phyloP scores from a whole-genome alignment of 2,329 filamentous ascomycete genomes.

The Zasmidium cellare region DNA sequence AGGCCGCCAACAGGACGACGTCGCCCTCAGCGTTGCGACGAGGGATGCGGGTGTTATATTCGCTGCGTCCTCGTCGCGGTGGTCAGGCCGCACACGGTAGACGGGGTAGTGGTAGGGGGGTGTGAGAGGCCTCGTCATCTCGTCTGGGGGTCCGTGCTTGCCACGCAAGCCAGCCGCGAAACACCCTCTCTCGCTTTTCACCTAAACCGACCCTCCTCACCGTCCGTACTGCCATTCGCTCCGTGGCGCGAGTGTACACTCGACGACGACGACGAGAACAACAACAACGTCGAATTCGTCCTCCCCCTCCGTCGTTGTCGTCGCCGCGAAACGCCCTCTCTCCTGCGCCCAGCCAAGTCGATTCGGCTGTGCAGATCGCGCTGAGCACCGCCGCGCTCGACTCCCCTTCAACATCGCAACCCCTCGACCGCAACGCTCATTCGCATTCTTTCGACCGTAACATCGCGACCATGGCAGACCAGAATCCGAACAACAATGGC shows the following conservation, averaged over 20 bases:
- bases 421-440: not conserved
- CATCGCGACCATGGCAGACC: slow-evolving; percentile 27
- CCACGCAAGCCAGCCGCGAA: no score
- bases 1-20: not conserved
- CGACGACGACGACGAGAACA: not conserved
- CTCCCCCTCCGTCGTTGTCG: not conserved
- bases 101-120: no score
- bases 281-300: not conserved
- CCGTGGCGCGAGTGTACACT: not conserved
- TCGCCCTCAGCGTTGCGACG: not conserved
- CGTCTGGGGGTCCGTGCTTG: no score
- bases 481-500: slow-evolving; percentile 23
- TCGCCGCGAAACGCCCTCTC: not conserved
- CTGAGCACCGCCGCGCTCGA: not conserved
- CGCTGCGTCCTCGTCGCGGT: not conserved
- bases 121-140: no score
- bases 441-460: not conserved
- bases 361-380: not conserved
- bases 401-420: not conserved
- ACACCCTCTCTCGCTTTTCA: not conserved
- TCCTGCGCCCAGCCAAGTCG: not conserved
- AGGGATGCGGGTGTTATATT: not conserved
- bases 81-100: not conserved
- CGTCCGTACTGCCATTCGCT: not conserved
- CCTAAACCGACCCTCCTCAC: not conserved